Evolutionary conservation across 108 stramenopile genomes (phyloP).

Genomic region (Nitzschia inconspicua): DNA sequence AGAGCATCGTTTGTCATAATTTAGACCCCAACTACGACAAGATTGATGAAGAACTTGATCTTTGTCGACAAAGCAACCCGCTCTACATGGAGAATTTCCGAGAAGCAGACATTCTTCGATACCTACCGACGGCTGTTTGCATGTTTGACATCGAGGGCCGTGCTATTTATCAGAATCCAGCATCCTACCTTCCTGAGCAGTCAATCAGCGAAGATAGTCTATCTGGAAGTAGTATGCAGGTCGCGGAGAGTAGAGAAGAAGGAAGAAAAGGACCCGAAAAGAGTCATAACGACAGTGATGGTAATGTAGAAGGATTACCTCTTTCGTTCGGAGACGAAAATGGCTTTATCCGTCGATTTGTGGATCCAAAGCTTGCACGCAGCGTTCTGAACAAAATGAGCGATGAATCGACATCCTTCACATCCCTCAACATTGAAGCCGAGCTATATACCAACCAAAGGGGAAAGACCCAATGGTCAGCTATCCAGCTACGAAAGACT

Average conservation of each 20-base stretch:
- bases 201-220: neutral
- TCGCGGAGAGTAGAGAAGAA: neutral
- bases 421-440: slow-evolving; percentile 22
- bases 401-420: neutral
- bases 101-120: slow-evolving; percentile 44
- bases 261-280: too few relatives aligned
- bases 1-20: too few relatives aligned
- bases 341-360: slow-evolving; percentile 27
- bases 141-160: slow-evolving; percentile 41
- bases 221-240: neutral
- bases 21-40: too few relatives aligned
- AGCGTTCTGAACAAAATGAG: slow-evolving; percentile 17
- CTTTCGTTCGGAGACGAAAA: slow-evolving; percentile 6
- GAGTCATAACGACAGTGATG: slow-evolving; percentile 9
- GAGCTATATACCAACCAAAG: slow-evolving; percentile 13
- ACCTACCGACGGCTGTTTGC: slow-evolving; percentile 45
- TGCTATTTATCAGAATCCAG: slow-evolving; percentile 48
- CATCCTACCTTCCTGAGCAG: slow-evolving; percentile 9
- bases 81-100: slow-evolving; percentile 18
- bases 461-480: slow-evolving; percentile 24
- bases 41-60: neutral
- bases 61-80: slow-evolving; percentile 2
- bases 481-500: slow-evolving; percentile 31
- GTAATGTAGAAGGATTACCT: neutral
- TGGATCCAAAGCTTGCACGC: slow-evolving; percentile 20